A percentile compares a stretch with the other conserved stretches of the same genome.
These are phyloP conservation scores for Mycena olivaceomarginata DNA, from an alignment of 768 basidiomycete genomes.

Conservation along the genomic window DNA sequence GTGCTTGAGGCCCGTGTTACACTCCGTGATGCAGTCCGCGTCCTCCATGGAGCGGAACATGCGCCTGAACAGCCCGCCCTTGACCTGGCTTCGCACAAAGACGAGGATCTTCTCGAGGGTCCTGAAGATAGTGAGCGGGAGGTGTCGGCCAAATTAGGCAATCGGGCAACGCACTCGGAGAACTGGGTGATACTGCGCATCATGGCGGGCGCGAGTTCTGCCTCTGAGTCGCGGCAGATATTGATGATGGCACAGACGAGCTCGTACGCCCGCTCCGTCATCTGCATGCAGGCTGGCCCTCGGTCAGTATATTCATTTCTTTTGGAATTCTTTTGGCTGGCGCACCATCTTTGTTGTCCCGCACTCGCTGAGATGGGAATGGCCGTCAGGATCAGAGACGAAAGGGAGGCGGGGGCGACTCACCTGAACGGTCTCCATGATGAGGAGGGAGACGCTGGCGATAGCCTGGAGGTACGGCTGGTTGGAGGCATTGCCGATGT, in stretches of 20 bases:
- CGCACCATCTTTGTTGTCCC: conserved; percentile 25
- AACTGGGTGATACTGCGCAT: conserved; percentile 28
- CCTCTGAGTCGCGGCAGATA: conserved; percentile 29
- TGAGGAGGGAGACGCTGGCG: conserved; percentile 26
- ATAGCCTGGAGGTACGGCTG: conserved; percentile 36
- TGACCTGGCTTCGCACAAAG: conserved; percentile 34
- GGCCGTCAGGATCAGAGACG: not conserved
- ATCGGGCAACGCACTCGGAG: conserved; percentile 19
- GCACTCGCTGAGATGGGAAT: not conserved
- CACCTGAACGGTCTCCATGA: conserved; percentile 33
- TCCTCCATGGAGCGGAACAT: conserved; percentile 36
- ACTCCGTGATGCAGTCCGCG: conserved; percentile 29
- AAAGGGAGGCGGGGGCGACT: not conserved
- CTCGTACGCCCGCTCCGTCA: conserved; percentile 34
- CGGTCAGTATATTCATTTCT: not conserved
- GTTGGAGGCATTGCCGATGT: conserved; percentile 31
- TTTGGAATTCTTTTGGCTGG: not conserved
- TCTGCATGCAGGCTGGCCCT: conserved; percentile 13
- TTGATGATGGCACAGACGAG: conserved; percentile 37
- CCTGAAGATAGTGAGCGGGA: not conserved
- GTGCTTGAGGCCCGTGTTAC: conserved; percentile 35
- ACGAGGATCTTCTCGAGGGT: conserved; percentile 31
- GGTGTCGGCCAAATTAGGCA: not conserved
- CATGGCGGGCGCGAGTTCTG: conserved; percentile 32
- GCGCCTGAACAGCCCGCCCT: conserved; percentile 20